phyloP scores from a whole-genome alignment of 805 yeast genomes.

The Schizosaccharomyces cryophilus region DNA sequence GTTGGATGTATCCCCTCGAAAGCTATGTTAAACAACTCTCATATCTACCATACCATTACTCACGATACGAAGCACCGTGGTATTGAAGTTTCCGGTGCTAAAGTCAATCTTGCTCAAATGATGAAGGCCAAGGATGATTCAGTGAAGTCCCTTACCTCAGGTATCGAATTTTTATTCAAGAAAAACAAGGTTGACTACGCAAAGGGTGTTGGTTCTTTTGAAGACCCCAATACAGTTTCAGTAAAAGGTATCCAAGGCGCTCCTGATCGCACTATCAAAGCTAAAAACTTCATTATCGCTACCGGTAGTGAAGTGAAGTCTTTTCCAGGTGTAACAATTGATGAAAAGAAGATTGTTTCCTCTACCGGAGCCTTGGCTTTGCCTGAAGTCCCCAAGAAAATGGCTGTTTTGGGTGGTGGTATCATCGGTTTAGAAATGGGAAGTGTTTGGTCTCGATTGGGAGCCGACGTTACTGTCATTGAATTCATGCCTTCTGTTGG shows the following conservation, averaged over 20 bases:
- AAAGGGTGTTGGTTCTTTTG: conserved; percentile 79
- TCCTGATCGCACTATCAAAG: conserved; percentile 45
- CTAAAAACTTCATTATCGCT: conserved; percentile 79
- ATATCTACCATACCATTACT: conserved; percentile 66
- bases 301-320: conserved; percentile 98
- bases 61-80: conserved; percentile 74
- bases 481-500: conserved; percentile 83
- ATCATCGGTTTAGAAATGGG: conserved; percentile 99
- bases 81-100: conserved; percentile 49
- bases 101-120: conserved; percentile 49
- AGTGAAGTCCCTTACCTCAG: conserved; percentile 73
- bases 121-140: conserved; percentile 82
- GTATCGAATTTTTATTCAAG: conserved; percentile 84
- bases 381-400: conserved; percentile 71
- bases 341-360: conserved; percentile 88
- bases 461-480: conserved; percentile 80
- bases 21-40: conserved; percentile 83
- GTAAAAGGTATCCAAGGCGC: conserved; percentile 74
- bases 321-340: conserved; percentile 91
- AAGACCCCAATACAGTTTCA: conserved; percentile 50
- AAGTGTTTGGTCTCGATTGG: conserved; percentile 86
- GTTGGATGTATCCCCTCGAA: conserved; percentile 99
- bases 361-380: conserved; percentile 79
- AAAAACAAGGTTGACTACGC: conserved; percentile 83
- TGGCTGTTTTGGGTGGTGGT: conserved; percentile 96